Evolutionary conservation across 139 green algal species (phyloP), one percentile per base, ranked within the genome.

Genomic region (Tetraselmis striata): DNA sequence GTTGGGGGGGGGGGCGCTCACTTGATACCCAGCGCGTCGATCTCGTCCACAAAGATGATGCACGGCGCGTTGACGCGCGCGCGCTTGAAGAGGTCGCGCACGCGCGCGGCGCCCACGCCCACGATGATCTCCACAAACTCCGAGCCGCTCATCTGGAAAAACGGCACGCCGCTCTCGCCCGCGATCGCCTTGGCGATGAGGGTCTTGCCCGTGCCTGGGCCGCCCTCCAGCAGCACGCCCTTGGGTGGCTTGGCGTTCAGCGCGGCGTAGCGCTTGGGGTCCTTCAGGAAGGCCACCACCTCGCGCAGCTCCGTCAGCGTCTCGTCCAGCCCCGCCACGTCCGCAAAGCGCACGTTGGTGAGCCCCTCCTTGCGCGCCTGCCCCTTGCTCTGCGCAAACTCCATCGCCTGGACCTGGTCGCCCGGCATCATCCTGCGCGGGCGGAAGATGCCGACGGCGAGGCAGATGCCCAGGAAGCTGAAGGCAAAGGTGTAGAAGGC

Each of bases 101-200:
- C 92, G 29, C 96, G 93, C 29, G 97, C 94, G 22, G 97, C 96
- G 32, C 97, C 97, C 78, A 99, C 92, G 29, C 97, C 97, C 80
- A 99, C 95, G 77, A 99, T 98, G 29, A 93, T 91, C 87, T 99
- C 96, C 32, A 97, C 95, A 89, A 99, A 99, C 94, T 99, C 96
- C 26, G 91, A 96, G 59, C 96, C 97, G 22, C 87, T 87, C 94
- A 99, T 99, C 84, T 85, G 75, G 88, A 93, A 98, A 86, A 98
- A 98, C n/a, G 93, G 92, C 30, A 98, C 93, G 31, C 85, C 87
- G 0, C 91, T 93, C 86, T 97, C 95, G 1, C 94, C 95, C 59
- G 95, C 96, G 58, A 99, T 92, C 0, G 96, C 96, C 88, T 98
- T 98, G 76, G 95, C 95, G 79, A 98, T 89, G 1, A 98, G 87